Evolutionary conservation across 768 basidiomycete genomes (phyloP).

Genomic region (Boletus huronensis): DNA sequence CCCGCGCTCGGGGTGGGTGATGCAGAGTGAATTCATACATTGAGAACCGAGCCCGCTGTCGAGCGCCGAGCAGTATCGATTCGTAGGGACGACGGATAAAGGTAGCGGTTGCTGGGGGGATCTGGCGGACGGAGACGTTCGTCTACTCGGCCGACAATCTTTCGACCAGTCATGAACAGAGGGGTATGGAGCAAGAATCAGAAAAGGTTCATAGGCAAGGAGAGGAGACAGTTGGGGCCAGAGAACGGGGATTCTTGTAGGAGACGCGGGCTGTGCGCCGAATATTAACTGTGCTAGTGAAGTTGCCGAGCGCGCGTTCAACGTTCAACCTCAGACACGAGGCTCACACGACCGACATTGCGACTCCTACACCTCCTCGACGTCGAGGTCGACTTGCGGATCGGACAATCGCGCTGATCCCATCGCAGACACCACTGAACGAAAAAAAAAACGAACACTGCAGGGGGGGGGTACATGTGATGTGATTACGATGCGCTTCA

Average conservation of each 20-base stretch:
- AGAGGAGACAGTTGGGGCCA: slow-evolving; percentile 17
- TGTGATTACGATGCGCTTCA: slow-evolving; percentile 6
- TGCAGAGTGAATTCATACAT: slow-evolving; percentile 11
- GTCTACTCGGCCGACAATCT: slow-evolving; percentile 26
- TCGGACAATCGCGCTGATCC: neutral
- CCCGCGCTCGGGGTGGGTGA: neutral
- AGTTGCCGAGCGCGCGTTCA: neutral
- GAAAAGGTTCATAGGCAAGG: slow-evolving; percentile 13
- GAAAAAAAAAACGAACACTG: slow-evolving; percentile 6
- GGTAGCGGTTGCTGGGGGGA: neutral
- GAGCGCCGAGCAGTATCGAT: slow-evolving; percentile 11
- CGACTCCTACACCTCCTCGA: neutral
- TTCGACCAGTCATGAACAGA: slow-evolving; percentile 27
- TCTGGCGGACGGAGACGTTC: slow-evolving; percentile 14
- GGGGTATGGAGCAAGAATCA: slow-evolving; percentile 9
- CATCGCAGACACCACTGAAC: neutral
- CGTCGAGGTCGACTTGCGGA: neutral
- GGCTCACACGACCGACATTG: slow-evolving; percentile 8
- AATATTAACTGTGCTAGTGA: neutral
- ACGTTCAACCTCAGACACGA: neutral
- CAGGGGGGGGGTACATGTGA: slow-evolving; percentile 3
- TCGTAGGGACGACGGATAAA: slow-evolving; percentile 13
- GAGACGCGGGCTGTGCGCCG: slow-evolving; percentile 2
- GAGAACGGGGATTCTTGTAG: slow-evolving; percentile 2
- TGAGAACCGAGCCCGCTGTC: slow-evolving; percentile 2